Evolutionary conservation across 352 stramenopile genomes (phyloP).

Genomic region (Phytophthora foliorum): DNA sequence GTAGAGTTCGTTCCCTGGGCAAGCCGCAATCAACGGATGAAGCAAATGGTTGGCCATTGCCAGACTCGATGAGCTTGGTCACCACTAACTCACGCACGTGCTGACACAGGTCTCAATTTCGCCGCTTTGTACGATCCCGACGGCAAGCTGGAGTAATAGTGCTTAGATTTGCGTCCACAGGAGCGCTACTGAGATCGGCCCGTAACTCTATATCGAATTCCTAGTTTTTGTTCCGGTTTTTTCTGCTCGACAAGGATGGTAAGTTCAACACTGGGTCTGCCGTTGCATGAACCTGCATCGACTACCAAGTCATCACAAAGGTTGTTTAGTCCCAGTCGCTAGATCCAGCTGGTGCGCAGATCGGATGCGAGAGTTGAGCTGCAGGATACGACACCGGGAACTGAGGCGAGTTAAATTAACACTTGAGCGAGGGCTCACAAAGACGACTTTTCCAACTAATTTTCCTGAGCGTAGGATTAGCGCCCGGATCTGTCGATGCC

Average conservation of each 20-base stretch:
- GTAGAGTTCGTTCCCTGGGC: not conserved
- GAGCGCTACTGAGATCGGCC: slow-evolving; percentile 17
- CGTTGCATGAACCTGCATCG: slow-evolving; percentile 7
- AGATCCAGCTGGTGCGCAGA: slow-evolving; percentile 17
- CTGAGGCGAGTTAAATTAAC: too few relatives aligned
- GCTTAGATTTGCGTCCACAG: slow-evolving; percentile 17
- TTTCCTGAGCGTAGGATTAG: slow-evolving; percentile 17
- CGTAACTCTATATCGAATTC: slow-evolving; percentile 27
- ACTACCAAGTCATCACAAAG: not conserved
- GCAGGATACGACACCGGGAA: slow-evolving; percentile 12
- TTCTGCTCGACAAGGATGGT: slow-evolving; percentile 18
- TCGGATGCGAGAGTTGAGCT: slow-evolving; percentile 21
- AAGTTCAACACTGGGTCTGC: slow-evolving; percentile 17
- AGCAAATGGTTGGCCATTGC: too few relatives aligned
- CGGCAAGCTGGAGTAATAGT: slow-evolving; percentile 1
- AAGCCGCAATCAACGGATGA: too few relatives aligned
- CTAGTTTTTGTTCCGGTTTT: slow-evolving; percentile 5
- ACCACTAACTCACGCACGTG: not conserved
- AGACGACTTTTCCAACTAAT: too few relatives aligned
- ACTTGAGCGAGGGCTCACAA: slow-evolving; percentile 16
- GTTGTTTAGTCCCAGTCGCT: slow-evolving; percentile 9
- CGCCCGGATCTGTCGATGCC: slow-evolving; percentile 20
- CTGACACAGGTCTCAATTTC: slow-evolving; percentile 13
- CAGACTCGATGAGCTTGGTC: not conserved
- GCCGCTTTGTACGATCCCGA: not conserved